Evolutionary conservation across 108 stramenopile genomes (phyloP), one percentile per base, ranked within the genome.

Genomic region (Nannochloropsis gaditana): DNA sequence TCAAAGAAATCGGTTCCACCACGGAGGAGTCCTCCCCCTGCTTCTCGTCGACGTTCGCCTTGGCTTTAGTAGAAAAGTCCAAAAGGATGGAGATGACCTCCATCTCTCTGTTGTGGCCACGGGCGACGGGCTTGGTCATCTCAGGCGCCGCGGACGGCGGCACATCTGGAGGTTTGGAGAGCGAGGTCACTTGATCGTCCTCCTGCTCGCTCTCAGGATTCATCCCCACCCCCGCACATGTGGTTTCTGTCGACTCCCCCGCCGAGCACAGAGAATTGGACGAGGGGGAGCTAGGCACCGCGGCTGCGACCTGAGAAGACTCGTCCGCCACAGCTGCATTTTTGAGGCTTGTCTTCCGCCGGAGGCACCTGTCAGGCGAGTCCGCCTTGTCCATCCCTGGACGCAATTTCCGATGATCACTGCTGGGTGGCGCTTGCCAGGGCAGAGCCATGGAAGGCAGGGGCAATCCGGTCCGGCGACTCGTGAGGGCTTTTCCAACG

Each of bases 51-150:
- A 31, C 31, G 31, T 31, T 73, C 19, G 59, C 59, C 59, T 73
- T 73, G 59, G 59, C 59, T n/a, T 73, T 73, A 73, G 19, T 73
- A n/a, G 59, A 73, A n/a, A 73, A 73, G n/a, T 73, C 59, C 59
- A 73, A 73, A 6, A 73, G 59, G 8, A 73, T 73, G 59, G 59
- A 73, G 4, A 73, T 73, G 59, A 73, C 19, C 8, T 73, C 59
- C 59, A 73, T n/a, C 3, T 73, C 59, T 15, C 59, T 73, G 19
- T 15, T 15, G 59, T 73, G 15, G 3, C 59, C 59, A 3, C 19
- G 8, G 0, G 8, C 59, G 19, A 2, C n/a, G 0, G 59, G 59
- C 59, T 8, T 73, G 3, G 59, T 73, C 4, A 73, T n/a, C 8
- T 15, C 59, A 73, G 19, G 19, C 19, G 59, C 59, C 59, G 59